Conservation (phyloP, 768 basidiomycete genomes). For the Tulasnella sp. region DNA sequence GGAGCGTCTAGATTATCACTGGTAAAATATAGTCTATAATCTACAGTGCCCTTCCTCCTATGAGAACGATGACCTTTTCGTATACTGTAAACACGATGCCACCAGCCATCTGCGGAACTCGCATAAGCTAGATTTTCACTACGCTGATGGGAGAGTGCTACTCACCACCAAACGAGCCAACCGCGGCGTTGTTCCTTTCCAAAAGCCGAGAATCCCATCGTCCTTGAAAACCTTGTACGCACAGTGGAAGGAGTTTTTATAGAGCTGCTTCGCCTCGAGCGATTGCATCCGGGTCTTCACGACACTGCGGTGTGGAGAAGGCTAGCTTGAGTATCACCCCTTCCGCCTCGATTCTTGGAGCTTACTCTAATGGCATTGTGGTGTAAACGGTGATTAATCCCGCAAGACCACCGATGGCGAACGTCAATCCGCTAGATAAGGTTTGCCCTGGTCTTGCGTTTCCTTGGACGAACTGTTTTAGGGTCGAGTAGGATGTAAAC, state of each 20-base stretch:
- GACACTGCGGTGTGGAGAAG: constrained; percentile 47
- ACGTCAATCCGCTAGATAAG: constrained; percentile 81
- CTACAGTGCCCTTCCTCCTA: constrained; percentile 30
- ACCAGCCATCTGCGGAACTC: constrained; percentile 60
- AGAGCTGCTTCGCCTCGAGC: constrained; percentile 69
- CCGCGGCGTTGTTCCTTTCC: constrained; percentile 93
- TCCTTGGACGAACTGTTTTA: constrained; percentile 90
- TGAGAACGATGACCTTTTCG: constrained; percentile 63
- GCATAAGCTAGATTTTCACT: not conserved
- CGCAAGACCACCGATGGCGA: constrained; percentile 87
- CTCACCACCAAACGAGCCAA: constrained; percentile 75
- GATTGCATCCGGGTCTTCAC: constrained; percentile 99
- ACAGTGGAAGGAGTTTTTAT: constrained; percentile 92
- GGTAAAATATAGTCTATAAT: not conserved
- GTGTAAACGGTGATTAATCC: constrained; percentile 92
- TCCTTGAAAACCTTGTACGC: constrained; percentile 91
- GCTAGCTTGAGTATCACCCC: constrained; percentile 24
- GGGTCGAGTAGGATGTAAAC: constrained; percentile 88
- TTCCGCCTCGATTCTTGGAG: constrained; percentile 20
- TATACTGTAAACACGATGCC: constrained; percentile 91
- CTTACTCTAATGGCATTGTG: constrained; percentile 77
- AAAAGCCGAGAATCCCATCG: constrained; percentile 86
- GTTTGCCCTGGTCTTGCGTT: constrained; percentile 73
- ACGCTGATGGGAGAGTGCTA: constrained; percentile 19
- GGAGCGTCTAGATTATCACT: not conserved